phyloP scores from a whole-genome alignment of 2,329 filamentous ascomycete species.

The Volutella citrinella region DNA sequence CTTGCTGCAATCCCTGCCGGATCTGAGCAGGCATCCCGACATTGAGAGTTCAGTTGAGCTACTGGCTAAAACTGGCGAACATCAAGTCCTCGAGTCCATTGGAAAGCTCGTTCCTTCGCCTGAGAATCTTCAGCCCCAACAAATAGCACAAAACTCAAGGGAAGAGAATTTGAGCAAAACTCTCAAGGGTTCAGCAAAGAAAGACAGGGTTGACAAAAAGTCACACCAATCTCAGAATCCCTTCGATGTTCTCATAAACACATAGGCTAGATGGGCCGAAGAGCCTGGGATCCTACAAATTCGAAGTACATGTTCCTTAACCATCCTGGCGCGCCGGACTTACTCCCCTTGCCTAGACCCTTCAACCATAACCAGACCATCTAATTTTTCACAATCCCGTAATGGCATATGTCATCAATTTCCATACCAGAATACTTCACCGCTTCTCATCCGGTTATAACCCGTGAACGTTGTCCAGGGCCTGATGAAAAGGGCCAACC shows the following conservation, averaged over 20 bases:
- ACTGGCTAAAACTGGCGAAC: slow-evolving; percentile 13
- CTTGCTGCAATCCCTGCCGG: slow-evolving; percentile 23
- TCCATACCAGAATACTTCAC: too few species aligned
- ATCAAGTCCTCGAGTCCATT: slow-evolving; percentile 10
- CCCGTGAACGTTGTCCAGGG: slow-evolving; percentile 36
- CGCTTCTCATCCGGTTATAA: too few species aligned
- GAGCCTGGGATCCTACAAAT: too few species aligned
- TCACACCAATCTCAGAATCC: slow-evolving; percentile 14
- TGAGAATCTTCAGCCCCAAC: slow-evolving; percentile 1
- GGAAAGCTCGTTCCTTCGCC: slow-evolving; percentile 17
- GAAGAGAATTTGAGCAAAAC: slow-evolving; percentile 1
- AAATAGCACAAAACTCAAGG: slow-evolving; percentile 11
- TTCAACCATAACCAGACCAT: too few species aligned
- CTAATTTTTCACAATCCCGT: too few species aligned
- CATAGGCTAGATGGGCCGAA: too few species aligned
- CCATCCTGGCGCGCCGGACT: too few species aligned
- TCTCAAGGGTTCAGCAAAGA: background rate
- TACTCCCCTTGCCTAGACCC: too few species aligned
- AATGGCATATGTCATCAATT: too few species aligned
- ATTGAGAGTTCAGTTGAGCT: slow-evolving; percentile 15
- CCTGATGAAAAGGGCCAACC: slow-evolving; percentile 20
- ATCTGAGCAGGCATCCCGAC: slow-evolving; percentile 23
- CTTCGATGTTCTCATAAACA: slow-evolving; percentile 25
- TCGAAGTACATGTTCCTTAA: too few species aligned
- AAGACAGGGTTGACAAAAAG: slow-evolving; percentile 7